These are phyloP conservation scores for Triangularia verruculosa DNA, from an alignment of 2,329 filamentous ascomycete species.

Conservation along the genomic window DNA sequence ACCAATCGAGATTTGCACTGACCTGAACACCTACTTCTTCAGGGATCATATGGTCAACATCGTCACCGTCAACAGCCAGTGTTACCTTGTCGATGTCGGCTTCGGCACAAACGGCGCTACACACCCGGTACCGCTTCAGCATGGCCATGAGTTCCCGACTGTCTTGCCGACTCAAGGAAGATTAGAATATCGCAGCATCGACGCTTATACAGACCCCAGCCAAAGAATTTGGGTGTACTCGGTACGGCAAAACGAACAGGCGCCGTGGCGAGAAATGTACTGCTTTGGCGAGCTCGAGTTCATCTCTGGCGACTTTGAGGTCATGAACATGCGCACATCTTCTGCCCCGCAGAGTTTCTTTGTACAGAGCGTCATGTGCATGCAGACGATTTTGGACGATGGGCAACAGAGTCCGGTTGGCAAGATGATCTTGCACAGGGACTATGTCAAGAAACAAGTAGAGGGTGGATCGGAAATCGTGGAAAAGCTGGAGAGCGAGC, in stretches of 20 bases:
- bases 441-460: constrained; percentile 44
- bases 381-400: constrained; percentile 31
- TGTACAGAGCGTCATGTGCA: constrained; percentile 37
- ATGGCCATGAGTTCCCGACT: constrained; percentile 32
- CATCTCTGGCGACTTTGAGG: constrained; percentile 44
- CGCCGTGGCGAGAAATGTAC: constrained; percentile 47
- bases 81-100: constrained; percentile 57
- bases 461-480: constrained; percentile 40
- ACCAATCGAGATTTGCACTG: constrained; percentile 22
- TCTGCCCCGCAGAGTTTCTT: constrained; percentile 38
- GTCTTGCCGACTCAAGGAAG: constrained; percentile 46
- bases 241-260: constrained; percentile 28
- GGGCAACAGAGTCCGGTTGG: constrained; percentile 31
- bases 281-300: constrained; percentile 51
- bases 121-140: constrained; percentile 34
- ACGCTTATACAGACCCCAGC: constrained; percentile 33
- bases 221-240: constrained; percentile 43
- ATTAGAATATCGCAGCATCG: constrained; percentile 37
- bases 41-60: constrained; percentile 61
- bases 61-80: constrained; percentile 47
- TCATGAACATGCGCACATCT: constrained; percentile 44
- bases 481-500: constrained; percentile 44
- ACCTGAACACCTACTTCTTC: background rate
- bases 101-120: constrained; percentile 50
- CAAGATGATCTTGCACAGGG: constrained; percentile 42